Conservation (phyloP, 805 yeast species). For the Kodamaea leandrae region DNA sequence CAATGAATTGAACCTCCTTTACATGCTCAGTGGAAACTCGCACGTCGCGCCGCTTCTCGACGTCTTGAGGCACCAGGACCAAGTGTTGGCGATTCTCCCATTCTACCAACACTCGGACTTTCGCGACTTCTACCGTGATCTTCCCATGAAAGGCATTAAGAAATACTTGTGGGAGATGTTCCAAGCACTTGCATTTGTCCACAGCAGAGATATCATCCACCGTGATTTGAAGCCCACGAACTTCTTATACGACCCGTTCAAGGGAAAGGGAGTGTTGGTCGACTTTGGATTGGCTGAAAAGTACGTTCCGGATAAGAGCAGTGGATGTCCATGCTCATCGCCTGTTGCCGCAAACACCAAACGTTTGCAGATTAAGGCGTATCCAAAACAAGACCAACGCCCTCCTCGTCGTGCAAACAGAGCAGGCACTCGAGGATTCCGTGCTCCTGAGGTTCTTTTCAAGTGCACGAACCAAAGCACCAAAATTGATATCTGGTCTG, state of each 20-base stretch:
- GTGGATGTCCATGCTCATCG: slow-evolving; percentile 55
- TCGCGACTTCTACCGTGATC: slow-evolving; percentile 76
- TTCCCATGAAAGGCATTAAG: slow-evolving; percentile 77
- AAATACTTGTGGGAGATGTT: slow-evolving; percentile 77
- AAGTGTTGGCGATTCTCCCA: slow-evolving; percentile 89
- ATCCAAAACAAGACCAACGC: slow-evolving; percentile 82
- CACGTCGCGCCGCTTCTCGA: slow-evolving; percentile 88
- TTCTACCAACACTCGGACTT: slow-evolving; percentile 89
- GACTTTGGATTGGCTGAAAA: slow-evolving; percentile 92
- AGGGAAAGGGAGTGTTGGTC: slow-evolving; percentile 74
- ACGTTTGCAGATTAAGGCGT: slow-evolving; percentile 45
- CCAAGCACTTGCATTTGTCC: slow-evolving; percentile 67
- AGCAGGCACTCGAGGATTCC: slow-evolving; percentile 93
- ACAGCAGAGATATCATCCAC: slow-evolving; percentile 40
- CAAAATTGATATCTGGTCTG: slow-evolving; percentile 88
- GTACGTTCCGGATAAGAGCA: slow-evolving; percentile 16
- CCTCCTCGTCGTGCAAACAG: slow-evolving; percentile 92
- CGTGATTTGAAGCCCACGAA: slow-evolving; percentile 55
- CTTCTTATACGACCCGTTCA: slow-evolving; percentile 64
- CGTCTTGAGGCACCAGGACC: slow-evolving; percentile 84
- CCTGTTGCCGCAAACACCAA: slow-evolving; percentile 18
- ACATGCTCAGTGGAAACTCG: slow-evolving; percentile 61
- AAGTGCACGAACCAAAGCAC: slow-evolving; percentile 82
- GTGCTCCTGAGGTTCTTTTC: slow-evolving; percentile 90
- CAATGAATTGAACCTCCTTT: slow-evolving; percentile 79